Evolutionary conservation across 108 stramenopile genomes (phyloP), one percentile per base, ranked within the genome.

Genomic region (Pseudonitzschia pungens): DNA sequence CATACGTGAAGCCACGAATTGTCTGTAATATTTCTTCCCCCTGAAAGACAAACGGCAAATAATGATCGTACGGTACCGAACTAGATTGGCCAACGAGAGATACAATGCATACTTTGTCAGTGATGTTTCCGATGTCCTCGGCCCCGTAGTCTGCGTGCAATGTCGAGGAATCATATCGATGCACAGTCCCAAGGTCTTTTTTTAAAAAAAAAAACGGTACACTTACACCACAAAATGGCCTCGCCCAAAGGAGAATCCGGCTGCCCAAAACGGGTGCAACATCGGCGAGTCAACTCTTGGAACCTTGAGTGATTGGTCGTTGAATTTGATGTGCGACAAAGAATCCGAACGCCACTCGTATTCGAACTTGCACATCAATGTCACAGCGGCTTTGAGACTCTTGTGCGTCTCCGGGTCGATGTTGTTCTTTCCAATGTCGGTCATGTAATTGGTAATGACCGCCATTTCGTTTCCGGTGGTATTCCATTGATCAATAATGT

Each of bases 261-360:
- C 91, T 1, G 93, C 93, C 91, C 93, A 97, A 53, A 87, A 89
- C 41, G 89, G 91, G 18, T 90, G 86, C 24, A 84, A 76, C 70
- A 76, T 48, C 9, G 94, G 94, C 48, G 32, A 22, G 11, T 70
- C 66, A 20, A 76, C 36, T 7, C 43, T 21, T 18, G 81, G 63
- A 21, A 63, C 48, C 10, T 62, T 57, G n/a, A 72, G 65, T 41
- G 80, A 82, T 44, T 85, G 84, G 52, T 73, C 65, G n/a, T 69
- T 66, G 48, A 48, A 59, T 51, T 58, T 67, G 74, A 86, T 43
- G 79, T 48, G 76, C 20, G 22, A 77, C 57, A 20, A 69, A 43
- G 11, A 43, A 51, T 60, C 71, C 9, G 59, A 70, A 36, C 52
- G 57, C 59, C 76, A 70, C 52, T 86, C 83, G 44, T 65, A 88